Base-by-base conservation (phyloP, 2,329 filamentous ascomycete species). In the Cytospora piceae region DNA sequence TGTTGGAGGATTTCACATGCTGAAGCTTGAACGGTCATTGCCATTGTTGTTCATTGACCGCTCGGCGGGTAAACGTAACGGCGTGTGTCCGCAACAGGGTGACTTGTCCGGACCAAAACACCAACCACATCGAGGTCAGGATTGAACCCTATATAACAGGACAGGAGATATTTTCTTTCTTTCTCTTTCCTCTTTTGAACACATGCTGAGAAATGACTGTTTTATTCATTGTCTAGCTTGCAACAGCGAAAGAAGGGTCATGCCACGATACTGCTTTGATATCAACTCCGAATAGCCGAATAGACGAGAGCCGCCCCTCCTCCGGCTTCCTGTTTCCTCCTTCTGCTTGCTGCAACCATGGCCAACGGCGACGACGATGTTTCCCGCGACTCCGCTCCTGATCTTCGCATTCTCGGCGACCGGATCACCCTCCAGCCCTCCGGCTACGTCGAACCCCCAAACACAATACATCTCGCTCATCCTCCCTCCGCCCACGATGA, bases 351-450 rank as follows among this genome's bases (percentile, higher is more conserved):
- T 29, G 37, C 37, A 53, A 73, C 61, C 61, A 82, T 82, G 80
- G 71, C 78, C 37, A 68, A 68, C 52, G 63, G 60, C 52, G 73
- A 77, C 71, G 73, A 77, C 64, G 75, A 80, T 68, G 72, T 77
- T 14, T 74, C 78, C 69, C 78, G 79, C 70, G 77, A 81, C 71
- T 87, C 87, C 57, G 88, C 90, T 60, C 90, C 90, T n/a, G 90
- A 93, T 75, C 81, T 94, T 61, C 88, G 92, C 76, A 92, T 94
- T 70, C 81, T 92, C 12, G 90, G 90, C 69, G 87, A 91, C 73
- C 82, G 89, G 72, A 86, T 93, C 71, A 92, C 88, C 1, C 85
- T 94, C 49, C 90, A 92, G 73, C 90, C 90, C 11, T 87, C 87
- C 70, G 90, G 89, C 67, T 91, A 85, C 73, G 81, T 89, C 65